Conservation (phyloP, 805 yeast species). For the Pichia ethanolica region DNA sequence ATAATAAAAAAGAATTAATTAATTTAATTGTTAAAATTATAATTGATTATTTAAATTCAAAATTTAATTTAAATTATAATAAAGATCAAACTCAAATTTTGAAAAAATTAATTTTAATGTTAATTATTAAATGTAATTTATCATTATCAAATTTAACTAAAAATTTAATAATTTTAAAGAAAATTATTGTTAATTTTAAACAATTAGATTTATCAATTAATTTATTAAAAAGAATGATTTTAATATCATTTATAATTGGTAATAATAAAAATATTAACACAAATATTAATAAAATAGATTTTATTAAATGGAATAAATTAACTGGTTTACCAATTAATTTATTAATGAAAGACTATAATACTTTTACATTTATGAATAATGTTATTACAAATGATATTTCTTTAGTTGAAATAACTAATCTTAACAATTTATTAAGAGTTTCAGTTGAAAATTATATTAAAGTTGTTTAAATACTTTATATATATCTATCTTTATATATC, state of each 20-base stretch:
- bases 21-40: conserved; percentile 2
- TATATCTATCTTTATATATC: neutral
- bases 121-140: neutral
- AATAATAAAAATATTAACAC: neutral
- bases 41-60: conserved; percentile 1
- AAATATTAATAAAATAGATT: conserved; percentile 2
- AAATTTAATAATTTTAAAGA: neutral
- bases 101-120: neutral
- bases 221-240: conserved; percentile 8
- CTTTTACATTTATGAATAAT: neutral
- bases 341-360: conserved; percentile 4
- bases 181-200: neutral
- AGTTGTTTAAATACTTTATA: conserved; percentile 6
- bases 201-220: neutral
- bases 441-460: conserved; percentile 18
- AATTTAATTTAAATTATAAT: conserved; percentile 1
- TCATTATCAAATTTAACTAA: neutral
- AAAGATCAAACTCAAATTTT: neutral
- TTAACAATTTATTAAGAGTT: conserved; percentile 10
- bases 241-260: conserved; percentile 12
- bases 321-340: conserved; percentile 13
- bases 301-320: conserved; percentile 11
- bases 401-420: conserved; percentile 5
- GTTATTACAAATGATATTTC: conserved; percentile 1
- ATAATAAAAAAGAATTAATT: conserved; percentile 2